Evolutionary conservation across 192 early-diverging fungal species (phyloP).

Genomic region (Coemansia sp.): DNA sequence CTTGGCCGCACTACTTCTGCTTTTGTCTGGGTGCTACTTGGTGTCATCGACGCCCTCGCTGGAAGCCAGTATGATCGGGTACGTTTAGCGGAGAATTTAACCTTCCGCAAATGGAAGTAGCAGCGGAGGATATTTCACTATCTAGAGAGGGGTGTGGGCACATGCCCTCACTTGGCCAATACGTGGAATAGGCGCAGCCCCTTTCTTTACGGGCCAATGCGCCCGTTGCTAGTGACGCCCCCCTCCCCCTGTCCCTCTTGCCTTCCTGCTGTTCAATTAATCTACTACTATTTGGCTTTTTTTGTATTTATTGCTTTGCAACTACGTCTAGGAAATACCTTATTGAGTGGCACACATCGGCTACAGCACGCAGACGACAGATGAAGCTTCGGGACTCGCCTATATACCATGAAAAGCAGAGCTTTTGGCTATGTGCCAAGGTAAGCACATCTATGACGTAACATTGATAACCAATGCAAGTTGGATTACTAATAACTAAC

Average conservation of each 20-base stretch:
- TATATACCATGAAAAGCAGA: slow-evolving; percentile 57
- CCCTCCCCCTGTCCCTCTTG: neutral
- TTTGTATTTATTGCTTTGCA: neutral
- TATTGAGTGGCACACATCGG: slow-evolving; percentile 26
- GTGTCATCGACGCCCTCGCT: neutral
- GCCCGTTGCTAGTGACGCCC: neutral
- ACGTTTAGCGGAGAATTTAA: slow-evolving; percentile 27
- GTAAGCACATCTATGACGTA: slow-evolving; percentile 15
- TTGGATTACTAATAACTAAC: slow-evolving; percentile 10
- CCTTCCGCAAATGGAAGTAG: slow-evolving; percentile 1
- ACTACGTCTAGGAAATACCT: slow-evolving; percentile 23
- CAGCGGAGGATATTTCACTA: slow-evolving; percentile 2
- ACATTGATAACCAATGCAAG: neutral
- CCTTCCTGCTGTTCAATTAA: neutral
- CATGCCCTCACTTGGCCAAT: neutral
- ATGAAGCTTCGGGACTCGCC: slow-evolving; percentile 53
- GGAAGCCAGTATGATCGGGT: slow-evolving; percentile 19
- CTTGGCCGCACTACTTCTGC: neutral
- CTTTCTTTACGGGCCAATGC: neutral
- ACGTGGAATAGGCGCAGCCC: neutral
- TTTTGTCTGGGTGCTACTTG: slow-evolving; percentile 3
- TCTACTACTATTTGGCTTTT: neutral
- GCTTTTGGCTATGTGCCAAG: slow-evolving; percentile 58
- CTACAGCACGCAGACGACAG: slow-evolving; percentile 14
- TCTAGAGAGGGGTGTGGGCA: neutral